Evolutionary conservation across 106 monocot genomes (phyloP), one percentile per base, ranked within the genome.

Genomic region (Acorus gramineus): DNA sequence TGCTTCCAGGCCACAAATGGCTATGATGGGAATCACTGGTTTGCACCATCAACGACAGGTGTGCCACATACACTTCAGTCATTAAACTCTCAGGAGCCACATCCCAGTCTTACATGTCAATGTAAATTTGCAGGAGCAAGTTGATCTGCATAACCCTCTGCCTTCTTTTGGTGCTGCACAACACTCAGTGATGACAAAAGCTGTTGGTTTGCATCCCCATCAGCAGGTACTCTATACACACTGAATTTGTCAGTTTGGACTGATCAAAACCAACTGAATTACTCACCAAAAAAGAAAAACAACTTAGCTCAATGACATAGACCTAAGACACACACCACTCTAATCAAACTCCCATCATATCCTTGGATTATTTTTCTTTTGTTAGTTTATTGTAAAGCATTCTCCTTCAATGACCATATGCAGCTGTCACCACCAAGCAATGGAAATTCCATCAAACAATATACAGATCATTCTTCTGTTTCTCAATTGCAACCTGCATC

Each of bases 41-140:
- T 63, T 69, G 48, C 65, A 65, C 57, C 42, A 66, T 8, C 68
- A 52, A 6, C 61, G 56, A 47, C 70, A 71, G 64, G 77, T 80
- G n/a, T 47, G 56, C 10, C 53, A 65, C 6, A 9, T 57, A 49
- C 12, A 28, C 42, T 28, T 28, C 28, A 28, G 28, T 28, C 28
- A 28, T 28, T 28, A 28, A 28, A 28, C 28, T 28, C 28, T 28
- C 1, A 28, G 28, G 28, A 28, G 28, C 28, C 28, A 28, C 28
- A 28, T 28, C 28, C 28, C 28, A 28, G 28, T 28, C 28, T 28
- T 52, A 47, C n/a, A 44, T 42, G 6, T 6, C 4, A n/a, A 28
- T 56, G 12, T 60, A 42, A 61, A 6, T 12, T 8, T 60, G 3
- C 62, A 66, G 76, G 61, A 55, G 8, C 44, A 44, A 70, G 44